Conservation (phyloP, 805 yeast genomes). For the Teunomyces lycoperdinae region DNA sequence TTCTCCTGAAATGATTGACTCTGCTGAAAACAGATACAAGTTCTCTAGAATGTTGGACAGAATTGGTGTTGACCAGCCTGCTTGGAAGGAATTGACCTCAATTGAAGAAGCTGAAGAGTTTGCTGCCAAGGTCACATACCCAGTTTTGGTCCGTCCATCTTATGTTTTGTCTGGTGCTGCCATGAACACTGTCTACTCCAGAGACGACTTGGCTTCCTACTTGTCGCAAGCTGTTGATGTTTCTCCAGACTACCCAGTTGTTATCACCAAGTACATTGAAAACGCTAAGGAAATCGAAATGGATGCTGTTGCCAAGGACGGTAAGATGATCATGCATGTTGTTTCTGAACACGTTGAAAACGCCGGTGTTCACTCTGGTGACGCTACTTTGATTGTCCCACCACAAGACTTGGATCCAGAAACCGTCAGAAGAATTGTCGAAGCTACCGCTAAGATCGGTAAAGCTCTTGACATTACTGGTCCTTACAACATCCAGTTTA, state of each 20-base stretch:
- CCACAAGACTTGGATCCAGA: constrained; percentile 93
- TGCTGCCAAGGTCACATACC: constrained; percentile 88
- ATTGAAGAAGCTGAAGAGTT: constrained; percentile 88
- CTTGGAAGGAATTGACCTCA: constrained; percentile 97
- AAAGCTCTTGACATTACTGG: constrained; percentile 94
- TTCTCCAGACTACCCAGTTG: constrained; percentile 97
- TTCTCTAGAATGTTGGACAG: constrained; percentile 95
- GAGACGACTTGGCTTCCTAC: constrained; percentile 82
- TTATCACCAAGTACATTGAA: constrained; percentile 93
- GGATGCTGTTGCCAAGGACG: constrained; percentile 97
- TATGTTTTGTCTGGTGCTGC: constrained; percentile 98
- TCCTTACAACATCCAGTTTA: constrained; percentile 95
- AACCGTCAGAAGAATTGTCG: constrained; percentile 87
- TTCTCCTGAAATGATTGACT: constrained; percentile 96
- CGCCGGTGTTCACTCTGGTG: constrained; percentile 99
- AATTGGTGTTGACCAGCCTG: constrained; percentile 98
- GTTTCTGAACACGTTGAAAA: constrained; percentile 98
- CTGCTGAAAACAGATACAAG: constrained; percentile 97
- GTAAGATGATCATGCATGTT: constrained; percentile 93
- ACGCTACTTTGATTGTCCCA: constrained; percentile 95
- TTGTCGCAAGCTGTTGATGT: constrained; percentile 94
- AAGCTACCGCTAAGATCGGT: constrained; percentile 95
- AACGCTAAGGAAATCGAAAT: constrained; percentile 97
- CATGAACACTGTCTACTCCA: constrained; percentile 92
- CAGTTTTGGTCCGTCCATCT: constrained; percentile 96